Evolutionary conservation across 306 rosid genomes (phyloP), one percentile per base, ranked within the genome.

Genomic region (Betula pendula): DNA sequence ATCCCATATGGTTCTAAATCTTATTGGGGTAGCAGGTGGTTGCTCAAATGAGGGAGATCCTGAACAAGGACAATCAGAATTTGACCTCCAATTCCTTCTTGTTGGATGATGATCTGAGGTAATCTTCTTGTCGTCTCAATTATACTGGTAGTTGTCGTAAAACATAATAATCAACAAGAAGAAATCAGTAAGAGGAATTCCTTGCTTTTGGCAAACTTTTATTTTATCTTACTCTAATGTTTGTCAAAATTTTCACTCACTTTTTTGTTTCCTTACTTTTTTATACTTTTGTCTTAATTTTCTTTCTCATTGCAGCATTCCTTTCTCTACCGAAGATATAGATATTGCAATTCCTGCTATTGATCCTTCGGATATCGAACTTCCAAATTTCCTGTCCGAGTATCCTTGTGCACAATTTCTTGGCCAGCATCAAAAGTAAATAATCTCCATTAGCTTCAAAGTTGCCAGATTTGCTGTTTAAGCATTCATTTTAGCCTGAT

Each of bases 31-130:
- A 70, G 60, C 92, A 95, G 99, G 99, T 96, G 62, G 99, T 96
- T 77, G 89, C 90, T 76, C 94, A 90, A 86, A 95, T 95, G 97
- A 91, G 99, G 84, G 99, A 96, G 80, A 85, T 88, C 70, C 69
- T 96, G 76, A 92, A 83, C 90, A 89, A 88, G 85, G 99, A 91
- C 89, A 96, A 88, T 83, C 94, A 88, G 80, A 96, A 92, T 70
- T 78, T 92, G 31, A 75, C 98, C 75, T 92, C 99, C 82, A 96
- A 96, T 83, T 96, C 99, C n/a, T 91, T 96, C 88, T 85, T 96
- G 86, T 82, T 96, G 83, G 99, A 96, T 73, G 99, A 92, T 79
- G 99, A 96, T 89, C 84, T 96, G 76, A 96, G 99, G 99, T 92
- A 88, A 77, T 68, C 50, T 77, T 31, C 55, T 73, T 81, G 77